Conservation (phyloP, 1,139 yeast genomes). For the Hyphopichia buzzinii region DNA sequence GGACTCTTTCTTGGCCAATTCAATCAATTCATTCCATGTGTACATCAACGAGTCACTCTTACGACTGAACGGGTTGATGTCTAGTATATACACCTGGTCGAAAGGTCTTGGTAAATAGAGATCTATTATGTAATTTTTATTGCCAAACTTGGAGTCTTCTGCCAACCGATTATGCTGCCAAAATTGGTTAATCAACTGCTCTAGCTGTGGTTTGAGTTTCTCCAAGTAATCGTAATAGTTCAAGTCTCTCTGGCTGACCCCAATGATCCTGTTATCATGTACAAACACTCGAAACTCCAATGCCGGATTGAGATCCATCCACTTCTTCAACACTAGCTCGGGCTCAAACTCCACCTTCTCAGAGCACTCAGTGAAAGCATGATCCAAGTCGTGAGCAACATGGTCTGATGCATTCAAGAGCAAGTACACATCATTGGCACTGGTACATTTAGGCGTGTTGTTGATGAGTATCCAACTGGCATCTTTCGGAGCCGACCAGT, state of each 20-base stretch:
- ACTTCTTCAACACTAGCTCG: slow-evolving; percentile 75
- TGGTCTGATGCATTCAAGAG: slow-evolving; percentile 85
- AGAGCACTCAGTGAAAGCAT: slow-evolving; percentile 55
- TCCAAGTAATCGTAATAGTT: slow-evolving; percentile 73
- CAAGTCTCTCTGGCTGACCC: slow-evolving; percentile 80
- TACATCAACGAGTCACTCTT: slow-evolving; percentile 74
- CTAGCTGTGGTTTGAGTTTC: slow-evolving; percentile 43
- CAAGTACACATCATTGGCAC: slow-evolving; percentile 72
- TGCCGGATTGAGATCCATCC: slow-evolving; percentile 83
- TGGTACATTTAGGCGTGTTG: slow-evolving; percentile 67
- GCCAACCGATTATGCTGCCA: slow-evolving; percentile 44
- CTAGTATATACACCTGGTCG: slow-evolving; percentile 63
- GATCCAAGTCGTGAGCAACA: slow-evolving; percentile 76
- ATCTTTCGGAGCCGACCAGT: slow-evolving; percentile 97
- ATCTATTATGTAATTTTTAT: slow-evolving; percentile 66
- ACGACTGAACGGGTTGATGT: slow-evolving; percentile 80
- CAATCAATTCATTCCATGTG: slow-evolving; percentile 76
- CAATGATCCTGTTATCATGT: slow-evolving; percentile 58
- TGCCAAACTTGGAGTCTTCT: slow-evolving; percentile 40
- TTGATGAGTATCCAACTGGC: slow-evolving; percentile 88
- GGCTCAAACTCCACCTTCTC: slow-evolving; percentile 26
- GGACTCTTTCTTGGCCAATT: slow-evolving; percentile 8
- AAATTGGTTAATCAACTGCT: slow-evolving; percentile 52
- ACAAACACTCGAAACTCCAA: slow-evolving; percentile 88
- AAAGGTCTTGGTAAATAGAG: slow-evolving; percentile 79